Percentiles rank a stretch among this genome's conserved stretches.
Conservation (phyloP, 2,329 filamentous ascomycete genomes). For the Monosporascus sp. region DNA sequence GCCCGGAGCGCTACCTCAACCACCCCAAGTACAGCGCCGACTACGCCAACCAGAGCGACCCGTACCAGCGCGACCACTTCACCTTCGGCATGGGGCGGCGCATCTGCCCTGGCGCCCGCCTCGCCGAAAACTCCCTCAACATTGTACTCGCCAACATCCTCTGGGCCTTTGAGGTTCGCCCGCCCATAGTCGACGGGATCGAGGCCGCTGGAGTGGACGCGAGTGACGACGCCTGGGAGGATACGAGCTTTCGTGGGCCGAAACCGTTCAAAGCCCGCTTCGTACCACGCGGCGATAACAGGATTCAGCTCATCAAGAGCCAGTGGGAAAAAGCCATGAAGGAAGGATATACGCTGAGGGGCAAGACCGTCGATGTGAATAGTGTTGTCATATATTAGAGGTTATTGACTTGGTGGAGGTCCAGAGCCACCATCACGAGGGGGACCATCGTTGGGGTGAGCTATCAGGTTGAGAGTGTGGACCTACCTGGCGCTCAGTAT, state of each 20-base stretch:
- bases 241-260: conserved; percentile 5
- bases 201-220: conserved; percentile 2
- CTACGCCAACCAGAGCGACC: conserved; percentile 19
- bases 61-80: conserved; percentile 33
- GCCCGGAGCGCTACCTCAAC: conserved; percentile 13
- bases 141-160: conserved; percentile 26
- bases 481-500: too few species aligned
- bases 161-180: conserved; percentile 37
- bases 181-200: conserved; percentile 6
- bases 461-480: too few species aligned
- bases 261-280: conserved; percentile 12
- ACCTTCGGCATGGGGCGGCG: conserved; percentile 39
- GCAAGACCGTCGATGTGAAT: conserved; percentile 7
- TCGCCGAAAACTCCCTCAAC: conserved; percentile 39
- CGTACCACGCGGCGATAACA: conserved; percentile 4
- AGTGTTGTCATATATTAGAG: neutral
- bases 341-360: conserved; percentile 12
- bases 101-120: conserved; percentile 40
- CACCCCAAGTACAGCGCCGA: conserved; percentile 11
- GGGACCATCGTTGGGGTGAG: too few species aligned
- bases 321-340: conserved; percentile 10
- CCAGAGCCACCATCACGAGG: too few species aligned
- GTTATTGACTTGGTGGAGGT: too few species aligned
- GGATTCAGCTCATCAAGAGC: conserved; percentile 3
- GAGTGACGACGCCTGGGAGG: conserved; percentile 4